phyloP scores from a whole-genome alignment of 768 basidiomycete genomes.

The Pleurotus cornucopiae region DNA sequence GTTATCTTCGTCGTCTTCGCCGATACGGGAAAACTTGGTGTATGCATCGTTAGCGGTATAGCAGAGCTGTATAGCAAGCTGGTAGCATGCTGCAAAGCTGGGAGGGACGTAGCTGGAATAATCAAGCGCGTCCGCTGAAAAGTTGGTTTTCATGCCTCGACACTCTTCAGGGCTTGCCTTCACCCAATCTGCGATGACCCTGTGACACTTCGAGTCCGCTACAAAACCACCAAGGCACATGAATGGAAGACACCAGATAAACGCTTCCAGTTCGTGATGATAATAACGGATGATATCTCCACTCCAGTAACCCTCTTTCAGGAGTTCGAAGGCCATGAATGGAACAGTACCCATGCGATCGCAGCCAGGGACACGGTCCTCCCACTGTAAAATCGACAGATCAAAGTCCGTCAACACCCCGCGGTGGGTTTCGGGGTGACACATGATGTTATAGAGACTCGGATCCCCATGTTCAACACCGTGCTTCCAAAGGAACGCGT shows the following conservation, averaged over 20 bases:
- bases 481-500: conserved; percentile 21
- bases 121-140: background rate
- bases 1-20: background rate
- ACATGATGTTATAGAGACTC: conserved; percentile 26
- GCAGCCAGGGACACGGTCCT: conserved; percentile 1
- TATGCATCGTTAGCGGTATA: background rate
- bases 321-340: conserved; percentile 30
- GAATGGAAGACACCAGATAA: conserved; percentile 18
- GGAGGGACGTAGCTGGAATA: background rate
- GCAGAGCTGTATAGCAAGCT: background rate
- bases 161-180: background rate
- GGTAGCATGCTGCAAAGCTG: background rate
- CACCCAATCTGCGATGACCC: conserved; percentile 1
- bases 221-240: conserved; percentile 2
- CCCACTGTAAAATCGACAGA: conserved; percentile 13
- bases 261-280: conserved; percentile 28
- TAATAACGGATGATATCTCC: conserved; percentile 18
- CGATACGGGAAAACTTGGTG: background rate
- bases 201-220: background rate
- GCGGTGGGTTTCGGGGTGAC: conserved; percentile 7
- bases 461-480: conserved; percentile 25
- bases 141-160: background rate
- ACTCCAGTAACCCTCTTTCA: conserved; percentile 11
- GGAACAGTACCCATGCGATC: conserved; percentile 22
- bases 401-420: conserved; percentile 28